Evolutionary conservation across 306 rosid genomes (phyloP), one percentile per base, ranked within the genome.

Genomic region (Urtica urens): DNA sequence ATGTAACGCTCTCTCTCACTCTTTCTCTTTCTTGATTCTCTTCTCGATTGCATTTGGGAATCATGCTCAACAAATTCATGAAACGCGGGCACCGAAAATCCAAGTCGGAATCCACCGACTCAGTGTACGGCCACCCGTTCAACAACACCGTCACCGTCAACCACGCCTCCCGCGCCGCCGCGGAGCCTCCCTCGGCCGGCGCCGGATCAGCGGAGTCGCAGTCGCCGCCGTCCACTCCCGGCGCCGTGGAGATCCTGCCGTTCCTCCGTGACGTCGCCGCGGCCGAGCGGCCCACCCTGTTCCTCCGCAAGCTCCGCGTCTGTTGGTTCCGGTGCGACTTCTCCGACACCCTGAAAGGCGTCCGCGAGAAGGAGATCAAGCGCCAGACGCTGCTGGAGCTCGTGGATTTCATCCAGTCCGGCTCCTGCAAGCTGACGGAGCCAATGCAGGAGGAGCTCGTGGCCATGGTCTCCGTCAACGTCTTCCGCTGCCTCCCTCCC

Each of bases 401-500:
- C 23, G 66, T 59, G 5, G 81, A 77, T 24, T 57, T 65, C 22
- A 48, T 83, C 20, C 81, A 74, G 54, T 67, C 77, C 1, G 71
- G 75, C 6, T 72, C 86, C 7, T 50, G 67, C 50, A 51, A 26
- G 17, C 71, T 77, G 38, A 55, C n/a, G 38, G 77, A 71, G 6
- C 2, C 14, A 6, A 51, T 67, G 56, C 94, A 80, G 41, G 94
- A 77, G 22, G 75, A 69, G n/a, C 68, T 83, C 4, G 55, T 83
- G 22, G 25, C 40, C 23, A 80, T 80, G 94, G 78, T 80, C 21
- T 77, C 94, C 6, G 27, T 53, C 13, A 83, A 83, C 55, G 74
- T 80, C 16, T 77, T 83, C 69, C 83, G 94, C 4, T 74, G 90
- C 53, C 46, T 80, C 33, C 86, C 94, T 1, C 94, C 94, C 4